These are phyloP conservation scores for Amanita polypyramis DNA, from an alignment of 768 basidiomycete genomes.

Conservation along the genomic window DNA sequence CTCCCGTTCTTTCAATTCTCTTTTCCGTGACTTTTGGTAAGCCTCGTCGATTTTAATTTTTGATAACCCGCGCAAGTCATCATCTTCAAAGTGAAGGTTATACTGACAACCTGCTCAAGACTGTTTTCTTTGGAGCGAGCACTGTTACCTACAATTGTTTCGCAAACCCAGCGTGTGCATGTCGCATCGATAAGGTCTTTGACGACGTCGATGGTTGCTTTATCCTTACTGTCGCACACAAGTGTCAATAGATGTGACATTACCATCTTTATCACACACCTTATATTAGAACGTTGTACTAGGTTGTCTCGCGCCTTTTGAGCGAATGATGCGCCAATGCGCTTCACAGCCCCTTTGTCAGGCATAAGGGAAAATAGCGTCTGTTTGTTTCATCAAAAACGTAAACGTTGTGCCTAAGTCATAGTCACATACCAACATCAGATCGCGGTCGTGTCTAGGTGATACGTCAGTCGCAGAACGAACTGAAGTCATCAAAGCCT, in stretches of 20 bases:
- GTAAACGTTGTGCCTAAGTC: background rate
- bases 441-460: constrained; percentile 14
- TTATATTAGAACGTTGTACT: constrained; percentile 3
- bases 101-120: background rate
- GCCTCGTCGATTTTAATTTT: background rate
- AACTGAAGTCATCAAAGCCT: background rate
- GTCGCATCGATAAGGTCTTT: constrained; percentile 17
- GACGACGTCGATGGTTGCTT: constrained; percentile 14
- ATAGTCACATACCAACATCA: constrained; percentile 12
- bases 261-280: background rate
- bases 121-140: background rate
- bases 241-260: background rate
- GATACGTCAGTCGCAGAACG: background rate
- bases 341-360: constrained; percentile 7
- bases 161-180: constrained; percentile 19
- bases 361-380: constrained; percentile 14
- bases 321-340: constrained; percentile 13
- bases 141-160: constrained; percentile 13
- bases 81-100: background rate
- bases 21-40: background rate
- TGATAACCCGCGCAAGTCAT: background rate
- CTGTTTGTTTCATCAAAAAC: constrained; percentile 2
- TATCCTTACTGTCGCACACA: background rate
- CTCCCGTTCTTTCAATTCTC: constrained; percentile 7
- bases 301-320: constrained; percentile 10